Evolutionary conservation across 1,139 yeast species (phyloP), one percentile per base, ranked within the genome.

Genomic region (Debaryomyces coudertii): DNA sequence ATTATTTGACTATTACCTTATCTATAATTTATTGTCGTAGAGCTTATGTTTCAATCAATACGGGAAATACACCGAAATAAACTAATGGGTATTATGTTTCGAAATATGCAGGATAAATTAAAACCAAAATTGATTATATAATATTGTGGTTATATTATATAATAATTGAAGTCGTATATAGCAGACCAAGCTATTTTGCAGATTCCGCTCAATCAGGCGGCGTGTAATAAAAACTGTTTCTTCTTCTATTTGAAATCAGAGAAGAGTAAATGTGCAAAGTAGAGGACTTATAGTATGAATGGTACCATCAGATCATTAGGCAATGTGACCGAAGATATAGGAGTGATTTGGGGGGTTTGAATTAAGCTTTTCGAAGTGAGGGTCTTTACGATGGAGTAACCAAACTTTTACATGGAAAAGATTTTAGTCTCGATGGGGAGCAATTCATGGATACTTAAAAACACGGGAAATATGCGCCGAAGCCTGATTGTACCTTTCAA

Each of bases 191-290:
- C 18, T 28, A 16, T 16, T 34, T 34, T 16, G 23, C 43, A 41
- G 40, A 16, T 36, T 28, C 18, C 22, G 41, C 24, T 29, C 29
- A 34, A 28, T 38, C 41, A 38, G 33, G 27, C 30, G 41, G 41
- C 41, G 33, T 28, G 41, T 38, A 38, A 28, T 38, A 38, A 38
- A 38, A 38, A 18, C 30, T 28, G 33, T 29, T 38, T 38, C 41
- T 38, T 38, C 41, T 22, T 28, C 34, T 16, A 29, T 12, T 16
- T 12, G 15, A 25, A 18, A 27, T 15, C n/a, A 27, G 5, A 2
- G 14, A 20, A 38, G 18, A 20, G 8, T 11, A 20, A 38, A 11
- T 7, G 22, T 5, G 38, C 15, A 16, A 12, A 23, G 12, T 22
- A 12, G 11, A 20, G 22, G 38, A 24, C 28, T 22, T 33, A 33